These are phyloP conservation scores for Solidago caesia DNA, from an alignment of 129 eudicot genomes.

Conservation along the genomic window DNA sequence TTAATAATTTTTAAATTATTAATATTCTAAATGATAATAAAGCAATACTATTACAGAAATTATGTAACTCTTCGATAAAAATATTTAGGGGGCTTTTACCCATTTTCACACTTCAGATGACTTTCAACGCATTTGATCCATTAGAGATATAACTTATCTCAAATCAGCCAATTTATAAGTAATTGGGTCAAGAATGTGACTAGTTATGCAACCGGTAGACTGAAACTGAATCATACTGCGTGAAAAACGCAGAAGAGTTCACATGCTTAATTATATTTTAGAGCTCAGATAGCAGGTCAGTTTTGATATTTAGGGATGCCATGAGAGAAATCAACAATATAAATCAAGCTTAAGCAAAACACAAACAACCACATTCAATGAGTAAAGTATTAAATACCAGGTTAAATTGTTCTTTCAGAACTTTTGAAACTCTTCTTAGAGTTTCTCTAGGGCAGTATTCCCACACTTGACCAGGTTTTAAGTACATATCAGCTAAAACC, in stretches of 20 bases:
- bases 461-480: slow-evolving; percentile 79
- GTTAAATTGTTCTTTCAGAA: slow-evolving; percentile 81
- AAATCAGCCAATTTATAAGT: neutral
- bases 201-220: neutral
- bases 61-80: too few relatives aligned
- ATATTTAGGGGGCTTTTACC: too few relatives aligned
- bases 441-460: slow-evolving; percentile 97
- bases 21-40: too few relatives aligned
- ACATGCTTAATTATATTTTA: neutral
- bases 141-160: neutral
- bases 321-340: too few relatives aligned
- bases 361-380: slow-evolving; percentile 2
- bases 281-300: too few relatives aligned
- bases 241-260: neutral
- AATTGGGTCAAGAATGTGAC: neutral
- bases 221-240: slow-evolving; percentile 6
- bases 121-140: neutral
- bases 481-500: slow-evolving; percentile 94
- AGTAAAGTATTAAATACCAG: slow-evolving; percentile 46
- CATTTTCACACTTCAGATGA: too few relatives aligned
- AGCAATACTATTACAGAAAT: too few relatives aligned
- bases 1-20: too few relatives aligned
- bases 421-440: slow-evolving; percentile 61
- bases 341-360: neutral
- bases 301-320: too few relatives aligned